Base-by-base conservation (phyloP, 768 basidiomycete species). In the Psilocybe cubensis region DNA sequence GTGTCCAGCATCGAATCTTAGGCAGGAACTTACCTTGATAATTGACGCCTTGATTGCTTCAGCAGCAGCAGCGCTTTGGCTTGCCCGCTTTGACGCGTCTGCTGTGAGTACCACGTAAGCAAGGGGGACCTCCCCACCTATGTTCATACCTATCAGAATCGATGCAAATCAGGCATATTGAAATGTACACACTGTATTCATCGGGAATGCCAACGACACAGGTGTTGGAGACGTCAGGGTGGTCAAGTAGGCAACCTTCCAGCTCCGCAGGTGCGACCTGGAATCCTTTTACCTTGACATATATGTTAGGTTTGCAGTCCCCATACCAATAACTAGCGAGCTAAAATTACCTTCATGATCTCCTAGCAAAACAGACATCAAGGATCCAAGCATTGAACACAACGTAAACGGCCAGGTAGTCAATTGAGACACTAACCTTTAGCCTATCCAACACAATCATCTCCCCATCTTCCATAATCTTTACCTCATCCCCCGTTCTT, bases 261-360 rank as follows among this genome's bases (percentile, higher is more conserved):
- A 89, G 74, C 60, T 89, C 88, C 3, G 89, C 87, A 2, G 88
- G 89, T 1, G 89, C 86, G 1, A 91, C 88, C 66, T 91, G 88
- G 66, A 86, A 87, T 2, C 89, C 89, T 64, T 73, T 79, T 41
- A 87, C 84, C 73, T 69, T 38, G 28, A 21, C 14, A 75, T 73
- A 68, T 75, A 71, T 25, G 14, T 25, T 10, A 33, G n/a, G 41
- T 73, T n/a, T 74, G 40, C 9, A 35, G 20, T 8, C 51, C 24
- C 31, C 31, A 45, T 28, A 29, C 18, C 29, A 6, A 33, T n/a
- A 38, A 24, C 23, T n/a, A n/a, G n/a, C 11, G 1, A 12, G 38
- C 14, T 12, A 11, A 20, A 29, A 38, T 54, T 14, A 73, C 74
- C 66, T 81, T 79, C 76, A 81, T 76, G 44, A 80, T 78, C 70